Percentiles rank a stretch among this genome's conserved stretches.
These are phyloP conservation scores for Coelastrella sp. DNA, from an alignment of 139 green algal genomes.

Conservation along the genomic window DNA sequence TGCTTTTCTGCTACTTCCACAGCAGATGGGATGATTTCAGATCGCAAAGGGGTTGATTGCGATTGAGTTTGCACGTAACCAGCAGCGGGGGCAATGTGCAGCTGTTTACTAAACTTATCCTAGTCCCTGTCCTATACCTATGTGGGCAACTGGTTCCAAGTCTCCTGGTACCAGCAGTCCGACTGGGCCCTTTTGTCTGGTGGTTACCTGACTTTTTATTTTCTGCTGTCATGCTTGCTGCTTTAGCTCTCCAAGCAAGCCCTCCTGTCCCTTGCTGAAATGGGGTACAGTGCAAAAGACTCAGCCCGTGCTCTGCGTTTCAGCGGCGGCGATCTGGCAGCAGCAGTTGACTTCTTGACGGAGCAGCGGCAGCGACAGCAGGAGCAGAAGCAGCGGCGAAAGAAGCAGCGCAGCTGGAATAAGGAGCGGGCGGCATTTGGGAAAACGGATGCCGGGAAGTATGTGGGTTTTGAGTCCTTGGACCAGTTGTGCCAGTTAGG, in stretches of 20 bases:
- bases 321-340: constrained; percentile 53
- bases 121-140: too few species aligned
- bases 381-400: constrained; percentile 25
- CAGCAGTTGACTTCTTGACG: constrained; percentile 63
- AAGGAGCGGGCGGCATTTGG: constrained; percentile 49
- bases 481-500: constrained; percentile 51
- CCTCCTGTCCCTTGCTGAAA: constrained; percentile 61
- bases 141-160: too few species aligned
- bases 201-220: too few species aligned
- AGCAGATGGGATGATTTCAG: too few species aligned
- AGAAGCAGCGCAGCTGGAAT: constrained; percentile 27
- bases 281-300: constrained; percentile 73
- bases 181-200: too few species aligned
- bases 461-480: constrained; percentile 58
- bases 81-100: too few species aligned
- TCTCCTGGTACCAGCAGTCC: too few species aligned
- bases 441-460: constrained; percentile 53
- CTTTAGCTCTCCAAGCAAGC: constrained; percentile 67
- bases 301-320: constrained; percentile 63
- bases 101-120: too few species aligned
- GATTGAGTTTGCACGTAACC: too few species aligned
- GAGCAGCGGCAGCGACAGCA: constrained; percentile 52
- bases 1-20: not conserved
- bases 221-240: too few species aligned
- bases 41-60: too few species aligned